These are phyloP conservation scores for Macrophomina tecta DNA, from an alignment of 2,329 filamentous ascomycete species.

Conservation along the genomic window DNA sequence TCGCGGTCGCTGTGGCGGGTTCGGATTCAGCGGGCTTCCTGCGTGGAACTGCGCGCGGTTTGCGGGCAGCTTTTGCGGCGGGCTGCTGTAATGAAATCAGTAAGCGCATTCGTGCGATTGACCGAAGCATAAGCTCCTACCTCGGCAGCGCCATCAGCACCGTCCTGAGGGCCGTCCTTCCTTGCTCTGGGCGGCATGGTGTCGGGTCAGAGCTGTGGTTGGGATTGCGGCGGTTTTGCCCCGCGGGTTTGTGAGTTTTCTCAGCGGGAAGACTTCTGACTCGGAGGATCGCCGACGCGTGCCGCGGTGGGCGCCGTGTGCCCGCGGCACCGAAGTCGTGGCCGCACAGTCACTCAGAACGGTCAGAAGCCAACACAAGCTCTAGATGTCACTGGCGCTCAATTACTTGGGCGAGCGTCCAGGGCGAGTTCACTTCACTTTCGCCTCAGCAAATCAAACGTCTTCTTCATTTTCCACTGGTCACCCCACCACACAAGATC, in stretches of 20 bases:
- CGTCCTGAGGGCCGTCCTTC: conserved; percentile 11
- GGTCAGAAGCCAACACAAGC: not conserved
- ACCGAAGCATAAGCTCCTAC: not conserved
- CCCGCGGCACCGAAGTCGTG: conserved; percentile 9
- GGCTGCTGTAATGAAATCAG: not conserved
- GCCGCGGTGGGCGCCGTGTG: conserved; percentile 14
- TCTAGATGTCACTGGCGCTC: not conserved
- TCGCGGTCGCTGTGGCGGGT: not conserved
- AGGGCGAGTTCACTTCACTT: no score
- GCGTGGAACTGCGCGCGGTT: conserved; percentile 24
- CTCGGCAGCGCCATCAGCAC: conserved; percentile 7
- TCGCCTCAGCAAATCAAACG: no score
- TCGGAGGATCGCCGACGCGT: conserved; percentile 23
- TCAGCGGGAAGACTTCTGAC: not conserved
- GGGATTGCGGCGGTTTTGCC: conserved; percentile 11
- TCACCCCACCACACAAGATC: no score
- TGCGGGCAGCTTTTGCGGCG: conserved; percentile 25
- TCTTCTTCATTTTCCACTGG: no score
- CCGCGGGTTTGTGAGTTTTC: conserved; percentile 27
- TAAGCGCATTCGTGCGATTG: not conserved
- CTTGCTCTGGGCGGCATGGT: conserved; percentile 28
- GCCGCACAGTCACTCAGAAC: not conserved
- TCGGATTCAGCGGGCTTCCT: conserved; percentile 14
- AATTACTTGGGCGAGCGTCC: not conserved
- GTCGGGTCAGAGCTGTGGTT: not conserved